Percentiles rank a stretch among this genome's conserved stretches.
Conservation (phyloP, 257 asterid genomes). For the Petunia secreta region DNA sequence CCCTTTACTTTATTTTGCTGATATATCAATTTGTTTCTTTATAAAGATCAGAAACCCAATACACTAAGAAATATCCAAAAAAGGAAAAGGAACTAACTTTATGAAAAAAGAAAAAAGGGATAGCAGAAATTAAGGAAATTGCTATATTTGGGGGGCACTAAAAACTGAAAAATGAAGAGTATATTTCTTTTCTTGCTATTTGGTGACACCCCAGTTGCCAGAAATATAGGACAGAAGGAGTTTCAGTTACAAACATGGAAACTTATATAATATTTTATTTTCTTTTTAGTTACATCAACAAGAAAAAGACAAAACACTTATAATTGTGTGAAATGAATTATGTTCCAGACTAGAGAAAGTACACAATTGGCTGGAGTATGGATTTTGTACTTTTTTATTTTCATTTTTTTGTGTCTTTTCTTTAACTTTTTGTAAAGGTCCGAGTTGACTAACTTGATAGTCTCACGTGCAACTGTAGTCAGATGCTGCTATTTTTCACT, state of each 20-base stretch:
- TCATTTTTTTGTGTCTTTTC: not conserved
- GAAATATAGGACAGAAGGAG: constrained; percentile 24
- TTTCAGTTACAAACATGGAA: not conserved
- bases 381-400: not conserved
- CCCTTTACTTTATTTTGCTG: not conserved
- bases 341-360: constrained; percentile 37
- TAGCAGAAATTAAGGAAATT: not conserved
- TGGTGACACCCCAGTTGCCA: constrained; percentile 18
- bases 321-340: constrained; percentile 2
- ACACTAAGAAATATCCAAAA: not conserved
- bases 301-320: constrained; percentile 24
- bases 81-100: constrained; percentile 8
- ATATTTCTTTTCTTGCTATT: not conserved
- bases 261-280: not conserved
- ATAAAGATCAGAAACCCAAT: constrained; percentile 1
- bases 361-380: constrained; percentile 33
- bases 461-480: constrained; percentile 17
- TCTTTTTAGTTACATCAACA: not conserved
- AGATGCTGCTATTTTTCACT: not conserved
- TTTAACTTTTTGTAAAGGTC: constrained; percentile 42
- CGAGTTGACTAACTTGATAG: constrained; percentile 50
- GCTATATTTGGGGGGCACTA: not conserved
- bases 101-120: not conserved
- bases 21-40: not conserved
- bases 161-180: not conserved